Base-by-base conservation (phyloP, 176 grass and related monocot genomes). In the Bothriochloa decipiens region DNA sequence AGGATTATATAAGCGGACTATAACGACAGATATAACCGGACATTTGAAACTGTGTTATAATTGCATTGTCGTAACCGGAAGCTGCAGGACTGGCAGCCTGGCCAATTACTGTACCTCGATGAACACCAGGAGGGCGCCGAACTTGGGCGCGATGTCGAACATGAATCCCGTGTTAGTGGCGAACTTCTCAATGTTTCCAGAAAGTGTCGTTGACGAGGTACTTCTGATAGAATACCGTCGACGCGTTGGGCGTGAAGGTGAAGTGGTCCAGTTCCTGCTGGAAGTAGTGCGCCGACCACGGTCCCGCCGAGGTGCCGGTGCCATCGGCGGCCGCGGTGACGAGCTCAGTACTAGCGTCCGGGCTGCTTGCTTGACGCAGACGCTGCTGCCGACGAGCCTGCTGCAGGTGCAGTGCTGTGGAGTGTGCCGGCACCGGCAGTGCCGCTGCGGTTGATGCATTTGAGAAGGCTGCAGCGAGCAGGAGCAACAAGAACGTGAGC, bases 211-310 rank as follows among this genome's bases (percentile, higher is more conserved):
- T 93, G 72, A 95, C 65, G 68, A 98, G 93, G 89, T 93, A 95
- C 85, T 98, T 98, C 12, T 99, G 96, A 81, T 71, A 60, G 83
- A 98, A 98, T 52, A 90, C 8, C 9, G 8, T 65, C 18, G 86
- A 93, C 42, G 93, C 39, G 65, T 93, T 88, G 36, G 96, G 96
- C 60, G 64, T 88, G 87, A 95, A 98, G 80, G 93, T 95, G 93
- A 98, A 98, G 89, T 98, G 96, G 87, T 98, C 96, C 61, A 98
- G 86, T 78, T 95, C 90, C 84, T 98, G 96, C 29, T 87, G 89
- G 81, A 95, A 98, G 91, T 87, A 94, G 84, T 92, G 93, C 25
- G 77, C 17, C 66, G 89, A 92, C 89, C 92, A 95, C 18, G 92
- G 3, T 13, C n/a, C 14, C 32, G 28, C 70, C 27, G 47, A 40